Evolutionary conservation across 805 yeast species (phyloP).

Genomic region (Kurtzmaniella cleridarum): DNA sequence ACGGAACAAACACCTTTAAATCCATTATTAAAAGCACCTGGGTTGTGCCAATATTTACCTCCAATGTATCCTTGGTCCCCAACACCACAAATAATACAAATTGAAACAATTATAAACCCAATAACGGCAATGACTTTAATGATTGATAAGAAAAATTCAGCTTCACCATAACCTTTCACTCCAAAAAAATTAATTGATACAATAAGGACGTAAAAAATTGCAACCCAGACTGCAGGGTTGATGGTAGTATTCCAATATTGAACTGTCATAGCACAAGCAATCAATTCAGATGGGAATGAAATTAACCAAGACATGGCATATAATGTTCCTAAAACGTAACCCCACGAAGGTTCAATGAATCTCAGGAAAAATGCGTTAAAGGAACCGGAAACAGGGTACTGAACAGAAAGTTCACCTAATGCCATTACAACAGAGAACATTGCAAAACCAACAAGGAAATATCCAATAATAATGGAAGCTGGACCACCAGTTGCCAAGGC

Average conservation of each 20-base stretch:
- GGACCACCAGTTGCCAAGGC: constrained; percentile 32
- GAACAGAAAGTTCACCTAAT: constrained; percentile 48
- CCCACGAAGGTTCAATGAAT: constrained; percentile 51
- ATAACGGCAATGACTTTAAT: constrained; percentile 22
- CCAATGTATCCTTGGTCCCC: constrained; percentile 46
- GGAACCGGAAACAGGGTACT: constrained; percentile 51
- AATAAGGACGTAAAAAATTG: constrained; percentile 28
- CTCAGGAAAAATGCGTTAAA: constrained; percentile 45
- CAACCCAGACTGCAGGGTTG: constrained; percentile 35
- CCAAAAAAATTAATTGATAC: constrained; percentile 32
- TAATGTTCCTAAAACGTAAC: constrained; percentile 46
- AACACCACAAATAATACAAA: constrained; percentile 40
- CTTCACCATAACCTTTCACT: constrained; percentile 25
- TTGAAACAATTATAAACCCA: constrained; percentile 20
- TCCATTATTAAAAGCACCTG: constrained; percentile 51
- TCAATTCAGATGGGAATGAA: constrained; percentile 25
- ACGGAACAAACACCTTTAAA: constrained; percentile 52
- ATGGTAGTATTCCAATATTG: constrained; percentile 28
- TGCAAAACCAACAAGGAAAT: constrained; percentile 20
- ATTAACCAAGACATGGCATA: constrained; percentile 27
- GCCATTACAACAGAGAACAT: constrained; percentile 27
- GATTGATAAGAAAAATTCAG: constrained; percentile 19
- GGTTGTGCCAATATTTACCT: constrained; percentile 44
- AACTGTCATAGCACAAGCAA: constrained; percentile 32
- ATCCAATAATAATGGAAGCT: constrained; percentile 23